Evolutionary conservation across 225 moss, liverwort and hornwort species (phyloP).

Genomic region (Bryum argenteum): DNA sequence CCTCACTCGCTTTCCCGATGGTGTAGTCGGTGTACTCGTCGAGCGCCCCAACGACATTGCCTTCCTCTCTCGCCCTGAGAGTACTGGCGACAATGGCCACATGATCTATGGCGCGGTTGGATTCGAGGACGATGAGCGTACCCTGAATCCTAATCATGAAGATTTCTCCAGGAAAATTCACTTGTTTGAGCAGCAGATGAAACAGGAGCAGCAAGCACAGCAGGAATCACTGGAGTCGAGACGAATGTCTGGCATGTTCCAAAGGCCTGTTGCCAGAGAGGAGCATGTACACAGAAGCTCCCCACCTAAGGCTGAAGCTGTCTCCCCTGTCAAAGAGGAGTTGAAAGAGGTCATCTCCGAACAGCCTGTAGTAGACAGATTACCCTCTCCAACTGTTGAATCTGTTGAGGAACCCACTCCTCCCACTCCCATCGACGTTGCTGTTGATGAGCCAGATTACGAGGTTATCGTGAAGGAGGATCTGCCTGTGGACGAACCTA

Average conservation of each 20-base stretch:
- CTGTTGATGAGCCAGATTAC: conserved; percentile 1
- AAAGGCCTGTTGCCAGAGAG: conserved; percentile 29
- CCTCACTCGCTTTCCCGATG: conserved; percentile 77
- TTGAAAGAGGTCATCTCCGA: conserved; percentile 24
- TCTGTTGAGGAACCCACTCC: not conserved
- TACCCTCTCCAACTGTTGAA: not conserved
- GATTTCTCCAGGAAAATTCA: conserved; percentile 49
- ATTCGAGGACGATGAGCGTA: conserved; percentile 25
- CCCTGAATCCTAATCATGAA: conserved; percentile 35
- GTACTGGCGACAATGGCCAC: conserved; percentile 39
- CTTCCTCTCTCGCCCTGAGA: conserved; percentile 60
- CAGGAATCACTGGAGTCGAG: conserved; percentile 28
- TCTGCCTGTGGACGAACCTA: conserved; percentile 35
- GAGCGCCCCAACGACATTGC: conserved; percentile 70
- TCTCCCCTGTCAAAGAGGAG: conserved; percentile 19
- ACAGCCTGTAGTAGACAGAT: conserved; percentile 17
- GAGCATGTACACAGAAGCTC: conserved; percentile 29
- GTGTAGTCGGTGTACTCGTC: conserved; percentile 73
- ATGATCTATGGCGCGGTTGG: conserved; percentile 40
- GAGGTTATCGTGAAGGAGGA: conserved; percentile 11
- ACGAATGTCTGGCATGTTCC: conserved; percentile 36
- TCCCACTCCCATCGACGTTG: conserved; percentile 13
- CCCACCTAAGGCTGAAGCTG: conserved; percentile 18
- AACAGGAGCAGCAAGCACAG: conserved; percentile 33
- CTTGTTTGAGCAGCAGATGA: conserved; percentile 53